phyloP scores from a whole-genome alignment of 257 asterid genomes.

The Fraxinus americana region DNA sequence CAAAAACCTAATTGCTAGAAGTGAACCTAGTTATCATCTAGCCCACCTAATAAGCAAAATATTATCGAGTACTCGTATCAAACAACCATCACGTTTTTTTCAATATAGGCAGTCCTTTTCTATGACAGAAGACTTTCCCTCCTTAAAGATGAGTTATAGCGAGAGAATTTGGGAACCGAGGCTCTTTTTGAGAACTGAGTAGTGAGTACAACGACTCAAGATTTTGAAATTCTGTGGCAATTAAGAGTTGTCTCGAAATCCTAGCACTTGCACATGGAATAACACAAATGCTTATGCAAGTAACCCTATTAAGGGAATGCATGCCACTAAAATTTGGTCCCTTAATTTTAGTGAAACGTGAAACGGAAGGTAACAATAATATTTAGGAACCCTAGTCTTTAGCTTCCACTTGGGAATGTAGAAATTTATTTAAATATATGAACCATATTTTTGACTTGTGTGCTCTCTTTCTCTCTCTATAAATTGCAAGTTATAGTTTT shows the following conservation, averaged over 20 bases:
- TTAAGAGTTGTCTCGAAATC: constrained; percentile 27
- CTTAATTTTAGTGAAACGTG: constrained; percentile 41
- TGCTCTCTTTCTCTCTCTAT: constrained; percentile 37
- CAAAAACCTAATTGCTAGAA: too few species aligned
- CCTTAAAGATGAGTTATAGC: neutral
- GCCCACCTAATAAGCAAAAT: too few species aligned
- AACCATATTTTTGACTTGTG: constrained; percentile 56
- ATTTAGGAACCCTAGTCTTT: constrained; percentile 41
- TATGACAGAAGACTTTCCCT: neutral
- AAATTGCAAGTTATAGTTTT: constrained; percentile 30
- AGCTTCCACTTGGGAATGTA: constrained; percentile 48
- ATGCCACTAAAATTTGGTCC: constrained; percentile 41
- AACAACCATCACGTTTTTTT: neutral
- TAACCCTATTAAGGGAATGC: constrained; percentile 43
- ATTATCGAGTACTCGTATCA: too few species aligned
- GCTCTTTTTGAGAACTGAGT: neutral
- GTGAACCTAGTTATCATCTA: too few species aligned
- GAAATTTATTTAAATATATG: constrained; percentile 30
- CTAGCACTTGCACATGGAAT: constrained; percentile 35
- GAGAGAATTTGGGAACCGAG: neutral
- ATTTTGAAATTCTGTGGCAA: neutral
- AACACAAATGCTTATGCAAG: constrained; percentile 23
- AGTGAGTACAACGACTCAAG: neutral
- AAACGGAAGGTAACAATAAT: constrained; percentile 36
- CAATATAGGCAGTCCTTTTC: neutral